Evolutionary conservation across 768 basidiomycete genomes (phyloP), one percentile per base, ranked within the genome.

Genomic region (button mushroom (Agaricus bisporus)): DNA sequence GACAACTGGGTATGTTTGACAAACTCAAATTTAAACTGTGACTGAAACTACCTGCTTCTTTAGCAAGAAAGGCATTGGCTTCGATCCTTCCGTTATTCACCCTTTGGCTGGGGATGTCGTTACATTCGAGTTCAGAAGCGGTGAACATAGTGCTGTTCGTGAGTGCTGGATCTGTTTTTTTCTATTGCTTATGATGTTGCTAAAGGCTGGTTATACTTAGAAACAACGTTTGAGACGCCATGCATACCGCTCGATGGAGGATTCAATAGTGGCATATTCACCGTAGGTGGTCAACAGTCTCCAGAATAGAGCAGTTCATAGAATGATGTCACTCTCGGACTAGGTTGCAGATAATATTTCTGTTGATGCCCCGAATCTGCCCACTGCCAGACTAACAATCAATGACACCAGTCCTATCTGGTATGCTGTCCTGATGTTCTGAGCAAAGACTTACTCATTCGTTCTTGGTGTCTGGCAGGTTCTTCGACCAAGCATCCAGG

Each of bases 401-500:
- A 72, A 70, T 49, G 61, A 60, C 62, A 70, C 68, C 15, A 61
- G 69, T 20, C 66, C 72, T 2, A 58, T 68, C 37, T 72, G 72
- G 73, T 69, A 56, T 28, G 58, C 35, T 11, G 14, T 42, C 1
- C 22, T 36, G 22, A n/a, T 12, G 18, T 26, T 10, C 37, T 41
- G 26, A 46, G 28, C 29, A 22, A 3, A 44, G 25, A 20, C 14
- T 38, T 29, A 8, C 14, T 14, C 38, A 14, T 38, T 28, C 32
- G 10, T 15, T 17, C 5, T 41, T 28, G 43, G 51, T 38, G n/a
- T 26, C 43, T 17, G 25, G 10, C 46, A 72, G 69, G 68, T 68
- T 72, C 62, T 73, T 70, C 52, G 72, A 73, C 52, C 61, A 71
- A 61, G 73, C 72, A 14, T 67, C 68, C 43, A 71, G 72, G 17